These are phyloP conservation scores for Globisporangium cylindrosporum DNA, from an alignment of 352 stramenopile species.

Conservation along the genomic window DNA sequence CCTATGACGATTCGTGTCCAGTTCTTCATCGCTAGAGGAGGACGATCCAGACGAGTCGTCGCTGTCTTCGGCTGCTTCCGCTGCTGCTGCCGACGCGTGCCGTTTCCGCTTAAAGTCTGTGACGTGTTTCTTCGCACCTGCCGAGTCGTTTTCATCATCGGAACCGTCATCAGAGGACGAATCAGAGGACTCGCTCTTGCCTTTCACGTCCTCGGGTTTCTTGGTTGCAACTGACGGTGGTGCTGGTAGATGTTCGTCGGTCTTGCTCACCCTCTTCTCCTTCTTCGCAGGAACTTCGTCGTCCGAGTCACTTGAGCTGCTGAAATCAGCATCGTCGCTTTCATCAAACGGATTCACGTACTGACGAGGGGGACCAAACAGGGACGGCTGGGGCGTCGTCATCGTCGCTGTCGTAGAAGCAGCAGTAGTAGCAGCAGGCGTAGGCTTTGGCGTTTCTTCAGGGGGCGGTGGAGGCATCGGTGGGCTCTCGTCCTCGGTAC, in stretches of 20 bases:
- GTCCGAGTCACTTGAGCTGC: constrained; percentile 44
- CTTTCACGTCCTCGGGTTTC: constrained; percentile 12
- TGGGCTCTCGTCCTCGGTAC: constrained; percentile 38
- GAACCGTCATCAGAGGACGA: constrained; percentile 25
- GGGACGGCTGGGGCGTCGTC: constrained; percentile 6
- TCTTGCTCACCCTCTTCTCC: neutral
- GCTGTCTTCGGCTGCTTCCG: constrained; percentile 5
- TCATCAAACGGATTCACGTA: constrained; percentile 33
- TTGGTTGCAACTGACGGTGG: constrained; percentile 6
- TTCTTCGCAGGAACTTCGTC: constrained; percentile 9
- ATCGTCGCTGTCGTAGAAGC: neutral
- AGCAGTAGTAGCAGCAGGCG: constrained; percentile 17
- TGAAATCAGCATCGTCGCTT: constrained; percentile 53
- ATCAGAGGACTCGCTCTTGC: constrained; percentile 16
- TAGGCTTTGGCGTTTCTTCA: constrained; percentile 17
- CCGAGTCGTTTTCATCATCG: constrained; percentile 17
- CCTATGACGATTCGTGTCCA: constrained; percentile 10
- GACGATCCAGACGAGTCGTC: constrained; percentile 10
- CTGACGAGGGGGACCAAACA: constrained; percentile 18
- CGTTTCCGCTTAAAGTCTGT: constrained; percentile 24
- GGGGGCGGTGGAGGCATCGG: constrained; percentile 36
- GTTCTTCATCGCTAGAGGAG: constrained; percentile 17
- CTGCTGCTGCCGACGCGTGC: neutral
- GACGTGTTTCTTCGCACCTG: constrained; percentile 17
- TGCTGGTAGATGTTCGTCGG: neutral